Evolutionary conservation across 345 rosid genomes (phyloP), one percentile per base, ranked within the genome.

Genomic region (Moringa oleifera): DNA sequence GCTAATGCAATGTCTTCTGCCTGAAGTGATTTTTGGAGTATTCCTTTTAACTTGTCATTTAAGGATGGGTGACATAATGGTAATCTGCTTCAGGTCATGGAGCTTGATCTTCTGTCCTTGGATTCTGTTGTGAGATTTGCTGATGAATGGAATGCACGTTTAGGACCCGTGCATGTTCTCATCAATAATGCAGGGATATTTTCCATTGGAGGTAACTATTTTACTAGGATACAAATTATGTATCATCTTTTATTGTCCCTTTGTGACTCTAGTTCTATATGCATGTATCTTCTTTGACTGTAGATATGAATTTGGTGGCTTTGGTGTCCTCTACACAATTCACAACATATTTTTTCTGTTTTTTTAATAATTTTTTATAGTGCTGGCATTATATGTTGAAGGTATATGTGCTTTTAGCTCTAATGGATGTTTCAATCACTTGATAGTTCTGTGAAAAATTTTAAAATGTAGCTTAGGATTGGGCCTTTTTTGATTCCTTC

Each of bases 111-210:
- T 55, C 91, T 90, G 50, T 93, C 98, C 13, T 73, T 90, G 79
- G 89, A 82, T 53, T 90, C 98, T 0, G 96, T 88, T 1, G 91
- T 74, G 62, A 70, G 55, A 52, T 90, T 93, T 64, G 79, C 94
- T 54, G 80, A 79, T 46, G 69, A 79, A 4, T 93, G 96, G 94
- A 93, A 90, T 69, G 75, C 83, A 0, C 77, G 87, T 20, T 65
- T 57, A 31, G 72, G 74, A 18, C 97, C 96, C 68, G 72, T 94
- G 77, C 89, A 93, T 61, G 89, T 85, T 75, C 87, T 93, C 50
- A 86, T 93, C 36, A 90, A 93, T 69, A 93, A 90, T 69, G 98
- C 98, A 1, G 98, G 96, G 33, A 88, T 93, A 59, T 93, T 90
- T 79, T 80, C 99, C 20, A 87, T 93, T 58, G 94, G 98, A 86